Percentiles rank a stretch among this genome's conserved stretches.
These are phyloP conservation scores for Scytalidium sp. DNA, from an alignment of 2,329 filamentous ascomycete species.

Conservation along the genomic window DNA sequence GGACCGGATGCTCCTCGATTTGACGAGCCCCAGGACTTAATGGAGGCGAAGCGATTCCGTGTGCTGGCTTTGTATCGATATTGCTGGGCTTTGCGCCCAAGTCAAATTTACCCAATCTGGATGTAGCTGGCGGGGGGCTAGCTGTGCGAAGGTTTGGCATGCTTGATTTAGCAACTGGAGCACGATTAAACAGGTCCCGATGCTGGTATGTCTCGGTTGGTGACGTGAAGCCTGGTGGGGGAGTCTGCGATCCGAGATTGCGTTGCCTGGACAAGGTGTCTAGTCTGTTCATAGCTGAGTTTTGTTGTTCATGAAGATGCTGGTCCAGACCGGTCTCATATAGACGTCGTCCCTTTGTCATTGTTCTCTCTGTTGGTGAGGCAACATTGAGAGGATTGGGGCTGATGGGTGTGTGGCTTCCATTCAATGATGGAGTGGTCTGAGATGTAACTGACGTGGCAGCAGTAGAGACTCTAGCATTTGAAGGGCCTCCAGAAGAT, in stretches of 20 bases:
- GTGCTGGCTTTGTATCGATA: conserved; percentile 26
- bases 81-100: conserved; percentile 29
- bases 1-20: conserved; percentile 59
- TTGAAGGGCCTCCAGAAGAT: conserved; percentile 62
- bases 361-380: conserved; percentile 53
- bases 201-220: conserved; percentile 33
- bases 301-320: conserved; percentile 77
- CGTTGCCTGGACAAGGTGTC: conserved; percentile 73
- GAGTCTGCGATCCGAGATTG: conserved; percentile 20
- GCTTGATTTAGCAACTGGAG: conserved; percentile 55
- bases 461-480: conserved; percentile 76
- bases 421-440: conserved; percentile 48
- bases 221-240: conserved; percentile 20
- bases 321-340: conserved; percentile 83
- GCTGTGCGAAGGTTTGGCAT: conserved; percentile 64
- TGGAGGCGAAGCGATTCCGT: conserved; percentile 45
- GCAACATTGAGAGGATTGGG: conserved; percentile 20
- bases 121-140: conserved; percentile 35
- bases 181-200: conserved; percentile 46
- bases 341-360: conserved; percentile 69
- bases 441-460: conserved; percentile 88
- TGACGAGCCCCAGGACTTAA: conserved; percentile 72
- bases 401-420: conserved; percentile 40
- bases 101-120: conserved; percentile 35
- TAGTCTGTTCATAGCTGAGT: conserved; percentile 71